Conservation (phyloP, 73 alveolate genomes). For the Stentor roeselii region DNA sequence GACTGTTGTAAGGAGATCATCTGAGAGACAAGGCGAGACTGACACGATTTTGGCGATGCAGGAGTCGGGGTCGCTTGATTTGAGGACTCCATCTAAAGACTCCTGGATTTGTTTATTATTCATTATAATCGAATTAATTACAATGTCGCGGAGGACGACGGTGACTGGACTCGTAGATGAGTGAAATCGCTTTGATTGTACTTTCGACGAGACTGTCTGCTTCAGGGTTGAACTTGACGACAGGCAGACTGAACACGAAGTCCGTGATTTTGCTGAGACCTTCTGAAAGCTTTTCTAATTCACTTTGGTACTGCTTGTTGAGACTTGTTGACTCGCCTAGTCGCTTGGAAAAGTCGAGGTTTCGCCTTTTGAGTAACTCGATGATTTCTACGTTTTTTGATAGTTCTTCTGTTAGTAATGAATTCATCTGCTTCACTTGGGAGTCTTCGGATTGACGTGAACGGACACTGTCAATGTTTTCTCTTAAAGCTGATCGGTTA, state of each 20-base stretch:
- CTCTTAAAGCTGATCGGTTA: not conserved
- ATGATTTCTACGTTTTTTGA: not conserved
- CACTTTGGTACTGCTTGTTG: not conserved
- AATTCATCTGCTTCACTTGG: not conserved
- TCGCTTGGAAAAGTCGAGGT: not conserved
- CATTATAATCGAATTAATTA: not conserved
- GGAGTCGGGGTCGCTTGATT: not conserved
- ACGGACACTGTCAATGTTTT: not conserved
- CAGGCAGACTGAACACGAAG: conserved; percentile 4
- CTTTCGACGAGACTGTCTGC: conserved; percentile 5
- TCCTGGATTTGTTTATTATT: not conserved
- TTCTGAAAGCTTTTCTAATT: conserved; percentile 16
- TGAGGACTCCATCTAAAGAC: not conserved
- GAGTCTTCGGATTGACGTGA: not conserved
- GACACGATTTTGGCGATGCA: not conserved
- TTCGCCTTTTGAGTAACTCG: not conserved
- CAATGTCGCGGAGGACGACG: too few species aligned
- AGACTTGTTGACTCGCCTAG: not conserved
- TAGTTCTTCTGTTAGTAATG: not conserved
- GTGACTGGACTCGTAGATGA: not conserved
- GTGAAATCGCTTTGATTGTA: conserved; percentile 16
- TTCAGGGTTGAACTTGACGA: conserved; percentile 17
- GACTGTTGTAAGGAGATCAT: not conserved
- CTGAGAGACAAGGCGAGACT: not conserved
- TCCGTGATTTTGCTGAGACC: conserved; percentile 13